Evolutionary conservation across 306 rosid species (phyloP).

Genomic region (Cyclanthera cordifolia): DNA sequence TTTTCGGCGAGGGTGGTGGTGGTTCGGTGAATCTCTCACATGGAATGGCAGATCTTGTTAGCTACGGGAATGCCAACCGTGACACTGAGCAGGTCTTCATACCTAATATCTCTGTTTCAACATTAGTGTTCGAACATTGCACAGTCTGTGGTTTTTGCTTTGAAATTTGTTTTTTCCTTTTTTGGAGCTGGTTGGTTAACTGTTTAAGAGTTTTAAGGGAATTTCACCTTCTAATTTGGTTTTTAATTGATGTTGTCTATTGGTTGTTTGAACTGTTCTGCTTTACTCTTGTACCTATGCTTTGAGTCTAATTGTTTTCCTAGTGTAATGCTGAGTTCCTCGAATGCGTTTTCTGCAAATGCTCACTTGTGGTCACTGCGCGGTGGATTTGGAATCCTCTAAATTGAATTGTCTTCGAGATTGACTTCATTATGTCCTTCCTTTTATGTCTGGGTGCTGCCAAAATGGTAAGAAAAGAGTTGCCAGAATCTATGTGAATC

Average conservation of each 20-base stretch:
- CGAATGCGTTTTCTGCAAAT: neutral
- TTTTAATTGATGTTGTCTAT: neutral
- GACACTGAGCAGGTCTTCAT: slow-evolving; percentile 58
- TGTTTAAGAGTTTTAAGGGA: neutral
- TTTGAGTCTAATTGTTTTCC: neutral
- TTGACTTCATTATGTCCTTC: neutral
- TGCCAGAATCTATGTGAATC: neutral
- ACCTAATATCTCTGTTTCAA: slow-evolving; percentile 5
- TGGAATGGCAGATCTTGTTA: slow-evolving; percentile 99
- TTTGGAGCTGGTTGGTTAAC: neutral
- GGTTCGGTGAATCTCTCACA: slow-evolving; percentile 57
- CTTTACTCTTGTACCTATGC: neutral
- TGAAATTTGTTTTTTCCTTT: neutral
- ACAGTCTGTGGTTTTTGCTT: neutral
- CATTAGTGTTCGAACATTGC: neutral
- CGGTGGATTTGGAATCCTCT: slow-evolving; percentile 4
- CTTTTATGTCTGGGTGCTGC: neutral
- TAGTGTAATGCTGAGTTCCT: neutral
- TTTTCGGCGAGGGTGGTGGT: slow-evolving; percentile 87
- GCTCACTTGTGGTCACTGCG: neutral
- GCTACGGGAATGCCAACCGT: slow-evolving; percentile 88
- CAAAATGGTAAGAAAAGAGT: neutral
- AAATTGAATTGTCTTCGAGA: neutral
- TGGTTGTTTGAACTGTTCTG: neutral
- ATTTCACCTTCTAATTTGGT: neutral